phyloP scores from a whole-genome alignment of 495 filamentous ascomycete species.

The Copromyces sp. region DNA sequence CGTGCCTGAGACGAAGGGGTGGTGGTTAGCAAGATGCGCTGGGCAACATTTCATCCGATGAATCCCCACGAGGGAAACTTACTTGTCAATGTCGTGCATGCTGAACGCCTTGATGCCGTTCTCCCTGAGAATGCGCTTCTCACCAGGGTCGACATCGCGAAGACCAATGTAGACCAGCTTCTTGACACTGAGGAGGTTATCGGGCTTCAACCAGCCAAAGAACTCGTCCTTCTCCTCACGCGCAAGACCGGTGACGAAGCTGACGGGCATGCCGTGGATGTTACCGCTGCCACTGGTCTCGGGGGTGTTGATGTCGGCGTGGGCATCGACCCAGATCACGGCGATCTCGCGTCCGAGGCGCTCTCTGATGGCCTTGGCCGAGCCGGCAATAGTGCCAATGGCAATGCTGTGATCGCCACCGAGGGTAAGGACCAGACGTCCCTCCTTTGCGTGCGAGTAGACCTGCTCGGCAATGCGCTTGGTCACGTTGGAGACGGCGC shows the following conservation, averaged over 20 bases:
- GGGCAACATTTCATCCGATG: conserved; percentile 4
- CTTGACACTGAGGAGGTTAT: conserved; percentile 49
- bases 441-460: conserved; percentile 75
- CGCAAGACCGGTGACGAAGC: conserved; percentile 79
- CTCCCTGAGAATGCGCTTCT: conserved; percentile 83
- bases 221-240: conserved; percentile 58
- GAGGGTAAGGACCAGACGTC: conserved; percentile 82
- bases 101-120: conserved; percentile 90
- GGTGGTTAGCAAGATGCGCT: conserved; percentile 6
- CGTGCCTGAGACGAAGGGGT: conserved; percentile 44
- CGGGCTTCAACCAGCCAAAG: conserved; percentile 78
- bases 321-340: conserved; percentile 97
- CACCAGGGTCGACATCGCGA: conserved; percentile 79
- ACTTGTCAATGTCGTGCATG: conserved; percentile 97
- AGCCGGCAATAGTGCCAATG: conserved; percentile 82
- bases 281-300: conserved; percentile 85
- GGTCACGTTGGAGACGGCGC: conserved; percentile 81
- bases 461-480: conserved; percentile 69
- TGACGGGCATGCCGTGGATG: conserved; percentile 96
- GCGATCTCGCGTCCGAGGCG: conserved; percentile 71
- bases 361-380: conserved; percentile 75
- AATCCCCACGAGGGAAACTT: conserved; percentile 9
- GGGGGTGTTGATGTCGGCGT: conserved; percentile 94
- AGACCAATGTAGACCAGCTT: conserved; percentile 97
- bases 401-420: conserved; percentile 96